Base-by-base conservation (phyloP, 2,329 filamentous ascomycete genomes). In the Teratosphaeria epicoccoides region DNA sequence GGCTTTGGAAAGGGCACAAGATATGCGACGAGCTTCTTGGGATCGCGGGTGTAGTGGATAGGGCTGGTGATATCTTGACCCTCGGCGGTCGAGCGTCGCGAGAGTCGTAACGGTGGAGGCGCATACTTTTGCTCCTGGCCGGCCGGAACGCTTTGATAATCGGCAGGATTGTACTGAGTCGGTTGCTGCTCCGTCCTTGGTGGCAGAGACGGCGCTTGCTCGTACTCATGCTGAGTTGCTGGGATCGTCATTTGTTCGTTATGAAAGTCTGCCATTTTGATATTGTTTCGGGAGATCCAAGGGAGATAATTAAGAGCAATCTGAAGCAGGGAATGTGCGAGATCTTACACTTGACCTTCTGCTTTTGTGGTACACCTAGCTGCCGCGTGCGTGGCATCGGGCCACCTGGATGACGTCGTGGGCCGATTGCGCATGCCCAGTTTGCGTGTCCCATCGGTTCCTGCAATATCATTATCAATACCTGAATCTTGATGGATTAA, bases 1-100 rank as follows among this genome's bases (percentile, higher is more conserved):
- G 72, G 72, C 51, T 70, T 71, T 1, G 72, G 72, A 43, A 73
- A 73, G 0, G 72, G 72, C 5, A 74, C 62, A 1, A 74, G 61
- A 50, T 74, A 74, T 7, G 68, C 71, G 10, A 68, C 67, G 7
- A 73, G 63, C 48, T 67, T 71, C 46, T 72, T 69, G 4, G 71
- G 66, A 53, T 72, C 68, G 23, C 71, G 64, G 2, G 65, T 66
- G 55, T 71, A 72, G 52, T 68, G 69, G 12, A 72, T 62, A 6
- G 69, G 64, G 11, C 67, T 57, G 17, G 50, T 46, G 17, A 53
- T 43, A 47, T 53, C 50, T 43, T 55, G 48, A 6, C 37, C n/a
- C 25, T 47, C 43, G 14, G 23, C 20, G 17, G 24, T 23, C 4
- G 46, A 37, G 24, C 43, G 24, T 6, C 44, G 44, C 23, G 44